Base-by-base conservation (phyloP, 352 stramenopile genomes). In the Globisporangium iwayamae region DNA sequence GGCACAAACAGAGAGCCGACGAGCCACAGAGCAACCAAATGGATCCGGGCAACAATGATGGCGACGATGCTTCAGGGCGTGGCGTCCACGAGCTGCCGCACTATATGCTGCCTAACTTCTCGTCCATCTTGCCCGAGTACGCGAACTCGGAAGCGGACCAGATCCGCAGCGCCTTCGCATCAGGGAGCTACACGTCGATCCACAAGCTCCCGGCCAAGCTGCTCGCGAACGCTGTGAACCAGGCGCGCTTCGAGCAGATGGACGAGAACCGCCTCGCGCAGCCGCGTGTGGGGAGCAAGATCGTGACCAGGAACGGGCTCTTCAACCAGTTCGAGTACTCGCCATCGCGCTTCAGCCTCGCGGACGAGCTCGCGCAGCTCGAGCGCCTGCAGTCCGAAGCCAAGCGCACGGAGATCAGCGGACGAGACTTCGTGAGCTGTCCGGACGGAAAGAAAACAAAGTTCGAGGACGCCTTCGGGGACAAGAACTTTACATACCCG, bases 81-180 rank as follows among this genome's bases (percentile, higher is more conserved):
- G 16, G 16, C 32, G 32, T 8, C 4, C 46, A 56, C 10, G 57
- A 68, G 58, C 69, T 79, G n/a, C 84, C 82, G 47, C 72, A 85
- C 68, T 93, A 93, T 68, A 93, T 93, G 84, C 74, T 74, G 14
- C 85, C 85, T 65, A 94, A 89, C 55, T 94, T 94, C 66, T 78
- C 83, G 51, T 91, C 85, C 20, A 82, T 94, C 28, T 63, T 93
- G 34, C 85, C 85, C 9, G 83, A 89, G 65, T 94, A 91, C 67
- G 78, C 81, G 56, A 94, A 94, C 66, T 63, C 83, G 11, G 85
- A 94, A 62, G 62, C 67, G 6, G 85, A 94, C 48, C 75, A 89
- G 63, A 94, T 93, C 68, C 84, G 82, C 70, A 84, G 78, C 28
- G 85, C 83, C 5, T 93, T 94, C 65, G 73, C 66, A 11, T 73